Conservation (phyloP, 2,329 filamentous ascomycete genomes). For the Gaeumannomyces tritici region DNA sequence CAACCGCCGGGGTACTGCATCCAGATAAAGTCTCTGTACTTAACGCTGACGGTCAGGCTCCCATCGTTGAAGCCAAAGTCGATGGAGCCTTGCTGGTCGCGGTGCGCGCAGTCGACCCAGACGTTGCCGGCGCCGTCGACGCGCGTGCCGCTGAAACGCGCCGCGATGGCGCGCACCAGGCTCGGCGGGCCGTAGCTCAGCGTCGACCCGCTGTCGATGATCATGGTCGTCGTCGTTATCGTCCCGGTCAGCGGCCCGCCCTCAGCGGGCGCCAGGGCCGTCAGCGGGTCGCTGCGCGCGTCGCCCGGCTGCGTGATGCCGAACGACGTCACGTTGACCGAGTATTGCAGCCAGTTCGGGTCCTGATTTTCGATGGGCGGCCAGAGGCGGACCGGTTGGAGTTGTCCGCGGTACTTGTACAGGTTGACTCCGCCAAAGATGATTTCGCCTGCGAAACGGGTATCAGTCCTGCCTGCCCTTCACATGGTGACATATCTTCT, state of each 20-base stretch:
- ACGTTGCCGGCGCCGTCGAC: conserved; percentile 15
- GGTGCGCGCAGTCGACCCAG: conserved; percentile 26
- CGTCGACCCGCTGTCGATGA: conserved; percentile 55
- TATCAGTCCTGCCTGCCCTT: not conserved
- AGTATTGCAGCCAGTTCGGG: conserved; percentile 23
- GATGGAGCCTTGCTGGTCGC: conserved; percentile 28
- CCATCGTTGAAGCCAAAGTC: conserved; percentile 34
- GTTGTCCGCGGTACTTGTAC: conserved; percentile 25
- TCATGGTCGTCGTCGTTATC: conserved; percentile 23
- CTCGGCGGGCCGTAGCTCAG: conserved; percentile 52
- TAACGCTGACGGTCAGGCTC: conserved; percentile 29
- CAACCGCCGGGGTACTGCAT: conserved; percentile 20
- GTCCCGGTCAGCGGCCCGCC: not conserved
- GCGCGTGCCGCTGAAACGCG: conserved; percentile 18
- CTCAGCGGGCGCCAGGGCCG: conserved; percentile 15
- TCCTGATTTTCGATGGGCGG: conserved; percentile 23
- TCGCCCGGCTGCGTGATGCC: conserved; percentile 19
- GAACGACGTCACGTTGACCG: conserved; percentile 26
- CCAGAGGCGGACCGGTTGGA: conserved; percentile 20
- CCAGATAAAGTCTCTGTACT: conserved; percentile 33
- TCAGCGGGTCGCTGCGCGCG: conserved; percentile 14
- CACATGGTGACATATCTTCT: not conserved
- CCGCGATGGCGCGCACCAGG: conserved; percentile 32
- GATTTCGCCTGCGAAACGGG: conserved; percentile 19
- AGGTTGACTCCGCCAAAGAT: conserved; percentile 38